Evolutionary conservation across 2,329 filamentous ascomycete genomes (phyloP).

Genomic region (Cryoendolithus antarcticus): DNA sequence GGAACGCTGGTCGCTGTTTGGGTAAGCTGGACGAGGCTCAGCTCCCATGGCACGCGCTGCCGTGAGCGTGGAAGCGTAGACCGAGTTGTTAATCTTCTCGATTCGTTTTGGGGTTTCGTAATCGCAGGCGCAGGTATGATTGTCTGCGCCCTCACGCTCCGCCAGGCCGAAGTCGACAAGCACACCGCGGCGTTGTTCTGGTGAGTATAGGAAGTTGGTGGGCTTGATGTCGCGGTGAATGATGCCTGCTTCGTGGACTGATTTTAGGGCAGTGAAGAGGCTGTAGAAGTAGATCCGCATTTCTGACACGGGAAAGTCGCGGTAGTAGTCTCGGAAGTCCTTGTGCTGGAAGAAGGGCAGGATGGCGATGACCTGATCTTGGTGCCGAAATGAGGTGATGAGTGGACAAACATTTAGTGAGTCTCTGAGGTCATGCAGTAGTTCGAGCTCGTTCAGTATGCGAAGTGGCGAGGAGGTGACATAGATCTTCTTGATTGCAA

Average conservation of each 20-base stretch:
- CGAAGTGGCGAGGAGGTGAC: constrained; percentile 89
- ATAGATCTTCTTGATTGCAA: constrained; percentile 99
- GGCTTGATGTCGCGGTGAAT: constrained; percentile 59
- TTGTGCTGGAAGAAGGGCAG: constrained; percentile 91
- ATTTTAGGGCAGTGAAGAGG: constrained; percentile 70
- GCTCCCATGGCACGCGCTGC: constrained; percentile 13
- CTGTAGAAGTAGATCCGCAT: constrained; percentile 84
- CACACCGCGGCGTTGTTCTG: constrained; percentile 65
- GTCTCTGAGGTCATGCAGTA: constrained; percentile 74
- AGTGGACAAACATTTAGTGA: constrained; percentile 83
- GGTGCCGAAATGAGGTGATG: constrained; percentile 89
- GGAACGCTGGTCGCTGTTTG: constrained; percentile 77
- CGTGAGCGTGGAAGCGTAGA: constrained; percentile 44
- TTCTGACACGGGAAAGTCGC: constrained; percentile 72
- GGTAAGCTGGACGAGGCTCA: constrained; percentile 51
- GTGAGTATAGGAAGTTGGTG: constrained; percentile 93
- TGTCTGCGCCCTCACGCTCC: constrained; percentile 59
- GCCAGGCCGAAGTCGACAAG: constrained; percentile 98
- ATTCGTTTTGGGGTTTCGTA: constrained; percentile 52
- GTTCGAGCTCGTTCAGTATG: constrained; percentile 91
- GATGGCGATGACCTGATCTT: constrained; percentile 89
- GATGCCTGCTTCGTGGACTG: constrained; percentile 73
- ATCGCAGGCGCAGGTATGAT: constrained; percentile 71
- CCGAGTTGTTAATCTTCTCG: constrained; percentile 40
- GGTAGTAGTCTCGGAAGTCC: constrained; percentile 91